Conservation (phyloP, 2,329 filamentous ascomycete species). For the Fusarium fujikuroi region DNA sequence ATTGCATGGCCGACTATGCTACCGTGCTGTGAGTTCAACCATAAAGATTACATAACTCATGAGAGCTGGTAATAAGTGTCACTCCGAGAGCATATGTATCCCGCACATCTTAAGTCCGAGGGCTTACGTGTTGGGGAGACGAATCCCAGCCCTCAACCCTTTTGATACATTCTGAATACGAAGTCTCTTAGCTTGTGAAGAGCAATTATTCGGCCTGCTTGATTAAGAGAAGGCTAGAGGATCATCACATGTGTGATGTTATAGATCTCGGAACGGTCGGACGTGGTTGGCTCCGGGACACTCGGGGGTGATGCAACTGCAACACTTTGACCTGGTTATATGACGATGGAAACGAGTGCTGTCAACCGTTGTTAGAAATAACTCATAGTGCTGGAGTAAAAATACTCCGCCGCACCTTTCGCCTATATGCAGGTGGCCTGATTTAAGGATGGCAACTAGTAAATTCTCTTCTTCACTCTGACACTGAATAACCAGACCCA, state of each 20-base stretch:
- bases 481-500: not conserved
- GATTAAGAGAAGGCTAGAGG: not conserved
- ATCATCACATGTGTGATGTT: not conserved
- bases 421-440: not conserved
- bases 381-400: rapidly evolving
- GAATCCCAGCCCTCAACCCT: not conserved
- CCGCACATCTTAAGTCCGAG: not conserved
- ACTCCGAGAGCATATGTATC: not conserved
- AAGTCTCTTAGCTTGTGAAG: not conserved
- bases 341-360: not conserved
- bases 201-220: not conserved
- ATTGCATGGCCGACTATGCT: not conserved
- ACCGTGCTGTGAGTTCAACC: not conserved
- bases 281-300: not conserved
- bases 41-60: too few relatives aligned
- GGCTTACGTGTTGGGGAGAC: not conserved
- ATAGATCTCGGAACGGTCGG: not conserved
- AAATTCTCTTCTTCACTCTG: not conserved
- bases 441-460: not conserved
- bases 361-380: rapidly evolving
- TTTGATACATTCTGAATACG: not conserved
- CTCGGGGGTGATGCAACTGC: not conserved
- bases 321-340: not conserved
- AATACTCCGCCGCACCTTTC: not conserved
- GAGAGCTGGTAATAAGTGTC: not conserved